These are phyloP conservation scores for Mortierella alpina DNA, from an alignment of 192 early-diverging fungal genomes.

Conservation along the genomic window DNA sequence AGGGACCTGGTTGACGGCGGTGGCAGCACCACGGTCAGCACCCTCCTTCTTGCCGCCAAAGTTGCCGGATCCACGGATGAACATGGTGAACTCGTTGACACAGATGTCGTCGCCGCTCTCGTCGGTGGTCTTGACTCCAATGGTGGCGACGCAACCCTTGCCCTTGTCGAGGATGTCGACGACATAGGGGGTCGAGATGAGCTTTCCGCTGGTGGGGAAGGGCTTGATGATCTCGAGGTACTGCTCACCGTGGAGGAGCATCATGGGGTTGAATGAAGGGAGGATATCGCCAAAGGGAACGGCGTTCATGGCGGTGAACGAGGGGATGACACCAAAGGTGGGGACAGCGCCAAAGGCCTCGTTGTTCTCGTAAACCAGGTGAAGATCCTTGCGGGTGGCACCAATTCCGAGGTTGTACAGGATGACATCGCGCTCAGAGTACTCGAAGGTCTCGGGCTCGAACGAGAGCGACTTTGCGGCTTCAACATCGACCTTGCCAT, in stretches of 20 bases:
- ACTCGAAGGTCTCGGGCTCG: slow-evolving; percentile 71
- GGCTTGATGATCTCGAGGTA: slow-evolving; percentile 89
- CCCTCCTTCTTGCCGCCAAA: slow-evolving; percentile 86
- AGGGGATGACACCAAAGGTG: slow-evolving; percentile 91
- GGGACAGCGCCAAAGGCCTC: slow-evolving; percentile 89
- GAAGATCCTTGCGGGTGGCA: slow-evolving; percentile 85
- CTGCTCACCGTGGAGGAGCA: slow-evolving; percentile 99
- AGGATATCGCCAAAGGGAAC: slow-evolving; percentile 79
- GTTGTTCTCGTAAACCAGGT: slow-evolving; percentile 92
- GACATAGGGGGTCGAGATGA: slow-evolving; percentile 80
- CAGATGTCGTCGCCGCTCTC: slow-evolving; percentile 77
- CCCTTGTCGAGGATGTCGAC: slow-evolving; percentile 98
- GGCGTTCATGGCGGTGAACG: slow-evolving; percentile 75
- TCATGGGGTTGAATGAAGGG: slow-evolving; percentile 90
- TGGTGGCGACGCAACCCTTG: slow-evolving; percentile 86
- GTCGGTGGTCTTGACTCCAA: slow-evolving; percentile 87
- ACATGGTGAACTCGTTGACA: slow-evolving; percentile 91
- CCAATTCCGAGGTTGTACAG: slow-evolving; percentile 97
- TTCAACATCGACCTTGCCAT: slow-evolving; percentile 71
- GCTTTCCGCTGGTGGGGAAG: slow-evolving; percentile 84
- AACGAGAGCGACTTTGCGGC: slow-evolving; percentile 68
- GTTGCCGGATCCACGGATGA: slow-evolving; percentile 92
- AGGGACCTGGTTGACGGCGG: slow-evolving; percentile 84
- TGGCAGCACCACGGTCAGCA: slow-evolving; percentile 79
- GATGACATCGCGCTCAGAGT: slow-evolving; percentile 90